Base-by-base conservation (phyloP, 371 early-diverging fungal species). In the Zopfochytrium polystomum region DNA sequence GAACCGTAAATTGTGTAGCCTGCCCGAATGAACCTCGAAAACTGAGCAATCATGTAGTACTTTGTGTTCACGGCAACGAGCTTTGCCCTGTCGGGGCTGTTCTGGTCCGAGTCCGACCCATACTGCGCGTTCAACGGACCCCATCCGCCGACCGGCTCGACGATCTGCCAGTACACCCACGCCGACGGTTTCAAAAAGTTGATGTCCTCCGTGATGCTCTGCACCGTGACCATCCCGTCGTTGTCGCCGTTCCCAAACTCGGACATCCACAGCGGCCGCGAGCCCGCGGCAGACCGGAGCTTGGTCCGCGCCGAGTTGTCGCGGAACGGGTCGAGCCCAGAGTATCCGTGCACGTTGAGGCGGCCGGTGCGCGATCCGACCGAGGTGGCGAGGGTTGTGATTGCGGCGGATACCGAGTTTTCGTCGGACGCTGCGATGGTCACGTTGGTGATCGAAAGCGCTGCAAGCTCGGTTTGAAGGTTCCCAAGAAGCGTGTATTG, bases 121-220 rank as follows among this genome's bases (percentile, higher is more conserved):
- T 51, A 58, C 25, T 23, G 22, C 2, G 64, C 34, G 43, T 58
- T 50, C 29, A 63, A 15, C 62, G 61, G 32, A 7, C 62, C 58
- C 62, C 62, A 61, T n/a, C n/a, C n/a, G n/a, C n/a, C n/a, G n/a
- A n/a, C n/a, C n/a, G n/a, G n/a, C n/a, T n/a, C n/a, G 49, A 32
- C 51, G 33, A 27, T n/a, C 53, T 67, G 67, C 52, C 58, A 52
- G 44, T 62, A 67, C 3, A 62, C 22, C 67, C 67, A 67, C 4
- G 62, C 63, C 11, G 52, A 52, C n/a, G 67, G 62, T 1, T 35
- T 44, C 25, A 67, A 18, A 6, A 38, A 27, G 48, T 54, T 34
- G 15, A 67, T 22, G 54, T 67, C 67, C 45, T 67, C 42, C n/a
- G 58, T 20, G 22, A 67, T 56, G 20, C 52, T 58, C 15, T 42